Conservation (phyloP, 2,329 filamentous ascomycete genomes). For the Penicillium sp. region DNA sequence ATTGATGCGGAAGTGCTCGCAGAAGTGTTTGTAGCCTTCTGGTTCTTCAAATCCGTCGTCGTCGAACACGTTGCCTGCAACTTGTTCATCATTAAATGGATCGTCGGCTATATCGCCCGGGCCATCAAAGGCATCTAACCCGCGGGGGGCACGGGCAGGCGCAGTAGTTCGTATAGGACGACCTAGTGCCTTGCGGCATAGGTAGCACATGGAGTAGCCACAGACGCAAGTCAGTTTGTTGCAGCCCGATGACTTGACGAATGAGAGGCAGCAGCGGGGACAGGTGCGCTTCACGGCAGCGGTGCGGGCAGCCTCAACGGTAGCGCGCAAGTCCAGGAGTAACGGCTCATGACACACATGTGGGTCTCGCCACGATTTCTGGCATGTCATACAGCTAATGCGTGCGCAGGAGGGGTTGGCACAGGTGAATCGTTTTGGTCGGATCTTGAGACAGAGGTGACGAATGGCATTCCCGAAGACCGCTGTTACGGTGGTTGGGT, state of each 20-base stretch:
- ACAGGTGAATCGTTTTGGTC: conserved; percentile 70
- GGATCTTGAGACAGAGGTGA: conserved; percentile 60
- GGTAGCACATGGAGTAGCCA: conserved; percentile 96
- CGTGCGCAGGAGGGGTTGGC: conserved; percentile 59
- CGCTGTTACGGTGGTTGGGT: conserved; percentile 41
- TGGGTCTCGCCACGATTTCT: conserved; percentile 74
- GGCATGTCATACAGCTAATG: conserved; percentile 70
- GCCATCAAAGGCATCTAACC: conserved; percentile 37
- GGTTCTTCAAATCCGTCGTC: conserved; percentile 34
- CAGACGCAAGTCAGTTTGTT: conserved; percentile 95
- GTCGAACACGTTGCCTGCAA: conserved; percentile 3
- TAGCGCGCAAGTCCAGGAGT: conserved; percentile 70
- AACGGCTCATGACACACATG: conserved; percentile 84
- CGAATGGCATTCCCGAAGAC: conserved; percentile 54
- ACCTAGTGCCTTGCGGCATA: conserved; percentile 65
- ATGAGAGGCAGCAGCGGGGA: conserved; percentile 79
- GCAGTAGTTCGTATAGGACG: conserved; percentile 16
- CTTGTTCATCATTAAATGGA: conserved; percentile 6
- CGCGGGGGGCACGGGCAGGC: neutral
- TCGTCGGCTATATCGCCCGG: conserved; percentile 24
- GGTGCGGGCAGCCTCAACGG: conserved; percentile 87
- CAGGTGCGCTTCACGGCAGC: conserved; percentile 91
- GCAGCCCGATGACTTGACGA: conserved; percentile 87
- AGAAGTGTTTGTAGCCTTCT: conserved; percentile 88
- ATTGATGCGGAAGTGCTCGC: conserved; percentile 81